These are phyloP conservation scores for Furcasterigmium sp. DNA, from an alignment of 2,329 filamentous ascomycete species.

Conservation along the genomic window DNA sequence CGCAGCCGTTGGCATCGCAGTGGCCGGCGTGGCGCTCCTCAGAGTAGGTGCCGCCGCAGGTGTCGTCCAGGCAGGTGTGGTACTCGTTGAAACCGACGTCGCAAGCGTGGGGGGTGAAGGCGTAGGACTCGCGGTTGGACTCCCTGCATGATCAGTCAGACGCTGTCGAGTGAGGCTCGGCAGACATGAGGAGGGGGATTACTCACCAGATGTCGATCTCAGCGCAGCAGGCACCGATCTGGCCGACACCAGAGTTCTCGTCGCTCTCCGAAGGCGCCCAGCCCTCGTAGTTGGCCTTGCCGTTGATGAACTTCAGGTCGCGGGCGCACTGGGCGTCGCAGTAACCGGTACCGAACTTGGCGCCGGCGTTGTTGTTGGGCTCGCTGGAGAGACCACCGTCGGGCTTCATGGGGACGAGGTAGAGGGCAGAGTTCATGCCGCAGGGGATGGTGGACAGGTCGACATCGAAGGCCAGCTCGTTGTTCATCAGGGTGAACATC, in stretches of 20 bases:
- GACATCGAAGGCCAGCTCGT: slow-evolving; percentile 60
- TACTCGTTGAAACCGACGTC: slow-evolving; percentile 8
- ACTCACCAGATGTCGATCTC: slow-evolving; percentile 20
- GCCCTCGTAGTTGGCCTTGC: slow-evolving; percentile 23
- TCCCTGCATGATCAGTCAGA: too few relatives aligned
- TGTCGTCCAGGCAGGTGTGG: slow-evolving; percentile 12
- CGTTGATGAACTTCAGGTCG: slow-evolving; percentile 44
- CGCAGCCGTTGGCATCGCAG: slow-evolving; percentile 63
- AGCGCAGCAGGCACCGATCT: slow-evolving; percentile 16
- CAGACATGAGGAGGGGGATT: too few relatives aligned
- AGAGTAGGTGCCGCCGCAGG: slow-evolving; percentile 44
- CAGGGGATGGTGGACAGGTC: slow-evolving; percentile 57
- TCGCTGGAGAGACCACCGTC: slow-evolving; percentile 44
- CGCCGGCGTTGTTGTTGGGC: slow-evolving; percentile 36
- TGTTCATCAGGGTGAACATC: slow-evolving; percentile 50
- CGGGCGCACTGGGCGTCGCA: slow-evolving; percentile 43
- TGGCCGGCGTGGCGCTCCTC: slow-evolving; percentile 47
- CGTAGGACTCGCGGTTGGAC: slow-evolving; percentile 18
- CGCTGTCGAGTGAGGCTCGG: not conserved
- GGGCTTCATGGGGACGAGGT: slow-evolving; percentile 37
- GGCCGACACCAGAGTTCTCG: slow-evolving; percentile 14
- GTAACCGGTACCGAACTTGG: slow-evolving; percentile 52
- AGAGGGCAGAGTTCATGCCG: slow-evolving; percentile 56
- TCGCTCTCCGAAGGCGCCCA: slow-evolving; percentile 15
- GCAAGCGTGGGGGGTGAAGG: slow-evolving; percentile 18